phyloP scores from a whole-genome alignment of 106 monocot genomes.

The Apostasia shenzhenica region DNA sequence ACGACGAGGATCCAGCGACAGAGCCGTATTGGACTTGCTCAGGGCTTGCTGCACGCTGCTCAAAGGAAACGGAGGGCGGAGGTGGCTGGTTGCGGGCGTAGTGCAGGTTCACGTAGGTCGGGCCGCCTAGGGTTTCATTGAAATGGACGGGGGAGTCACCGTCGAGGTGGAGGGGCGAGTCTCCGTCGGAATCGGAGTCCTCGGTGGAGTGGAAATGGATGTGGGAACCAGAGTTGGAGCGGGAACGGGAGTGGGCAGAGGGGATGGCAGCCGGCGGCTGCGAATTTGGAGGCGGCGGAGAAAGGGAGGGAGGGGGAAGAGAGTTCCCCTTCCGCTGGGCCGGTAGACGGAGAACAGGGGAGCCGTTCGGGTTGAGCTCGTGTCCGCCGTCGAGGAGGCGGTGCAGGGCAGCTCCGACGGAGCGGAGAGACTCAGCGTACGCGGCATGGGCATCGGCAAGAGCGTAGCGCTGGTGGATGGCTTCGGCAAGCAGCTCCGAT shows the following conservation, averaged over 20 bases:
- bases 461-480: slow-evolving; percentile 66
- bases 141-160: slow-evolving; percentile 14
- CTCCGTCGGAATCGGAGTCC: slow-evolving; percentile 28
- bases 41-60: slow-evolving; percentile 15
- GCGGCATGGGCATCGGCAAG: slow-evolving; percentile 74
- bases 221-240: slow-evolving; percentile 60
- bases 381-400: slow-evolving; percentile 29
- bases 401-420: slow-evolving; percentile 49
- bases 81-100: slow-evolving; percentile 51
- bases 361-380: slow-evolving; percentile 5
- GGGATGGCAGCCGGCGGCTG: not conserved
- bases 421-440: slow-evolving; percentile 51
- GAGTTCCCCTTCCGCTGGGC: slow-evolving; percentile 55
- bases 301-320: slow-evolving; percentile 15
- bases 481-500: slow-evolving; percentile 37
- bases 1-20: not conserved
- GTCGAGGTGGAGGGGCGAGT: slow-evolving; percentile 42
- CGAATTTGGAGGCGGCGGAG: slow-evolving; percentile 1
- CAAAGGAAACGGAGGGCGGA: slow-evolving; percentile 33
- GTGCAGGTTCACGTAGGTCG: slow-evolving; percentile 19
- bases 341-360: slow-evolving; percentile 61
- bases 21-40: slow-evolving; percentile 11
- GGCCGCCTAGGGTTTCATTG: not conserved
- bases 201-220: slow-evolving; percentile 54
- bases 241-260: slow-evolving; percentile 19